A percentile compares a stretch with the other conserved stretches of the same genome.
Conservation (phyloP, 23 red algal genomes). For the Chondrus crispus region DNA sequence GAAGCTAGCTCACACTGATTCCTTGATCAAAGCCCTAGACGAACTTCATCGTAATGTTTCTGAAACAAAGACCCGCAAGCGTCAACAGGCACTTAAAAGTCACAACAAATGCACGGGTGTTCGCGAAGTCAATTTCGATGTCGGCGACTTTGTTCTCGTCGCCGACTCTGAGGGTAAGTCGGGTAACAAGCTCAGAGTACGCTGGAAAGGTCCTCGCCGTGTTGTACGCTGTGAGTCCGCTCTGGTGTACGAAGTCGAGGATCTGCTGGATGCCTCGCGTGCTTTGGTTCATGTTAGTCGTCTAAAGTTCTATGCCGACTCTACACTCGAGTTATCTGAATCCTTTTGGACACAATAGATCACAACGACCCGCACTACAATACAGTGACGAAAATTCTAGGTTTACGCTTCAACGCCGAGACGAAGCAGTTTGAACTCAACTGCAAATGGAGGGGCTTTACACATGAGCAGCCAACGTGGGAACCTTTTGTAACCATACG, state of each 20-base stretch:
- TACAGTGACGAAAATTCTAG: background rate
- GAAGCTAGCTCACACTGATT: background rate
- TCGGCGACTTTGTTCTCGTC: constrained; percentile 9
- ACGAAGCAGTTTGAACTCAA: background rate
- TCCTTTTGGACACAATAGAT: background rate
- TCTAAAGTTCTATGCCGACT: background rate
- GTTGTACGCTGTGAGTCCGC: background rate
- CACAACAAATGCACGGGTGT: background rate
- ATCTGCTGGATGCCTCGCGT: background rate
- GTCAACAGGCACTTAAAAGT: background rate
- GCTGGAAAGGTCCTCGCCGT: constrained; percentile 1
- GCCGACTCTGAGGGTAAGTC: background rate
- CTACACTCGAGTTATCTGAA: background rate
- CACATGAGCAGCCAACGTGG: background rate
- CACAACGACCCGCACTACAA: background rate
- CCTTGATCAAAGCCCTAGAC: background rate
- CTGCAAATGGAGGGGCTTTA: constrained; percentile 1
- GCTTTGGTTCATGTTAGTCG: background rate
- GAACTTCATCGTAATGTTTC: background rate
- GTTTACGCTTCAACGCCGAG: background rate
- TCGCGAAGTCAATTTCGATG: background rate
- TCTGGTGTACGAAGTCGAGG: background rate
- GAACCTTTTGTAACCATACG: background rate
- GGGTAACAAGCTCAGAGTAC: background rate
- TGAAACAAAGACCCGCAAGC: background rate